A percentile compares a stretch with the other conserved stretches of the same genome.
These are phyloP conservation scores for Nothophoma quercina DNA, from an alignment of 2,329 filamentous ascomycete species.

Conservation along the genomic window DNA sequence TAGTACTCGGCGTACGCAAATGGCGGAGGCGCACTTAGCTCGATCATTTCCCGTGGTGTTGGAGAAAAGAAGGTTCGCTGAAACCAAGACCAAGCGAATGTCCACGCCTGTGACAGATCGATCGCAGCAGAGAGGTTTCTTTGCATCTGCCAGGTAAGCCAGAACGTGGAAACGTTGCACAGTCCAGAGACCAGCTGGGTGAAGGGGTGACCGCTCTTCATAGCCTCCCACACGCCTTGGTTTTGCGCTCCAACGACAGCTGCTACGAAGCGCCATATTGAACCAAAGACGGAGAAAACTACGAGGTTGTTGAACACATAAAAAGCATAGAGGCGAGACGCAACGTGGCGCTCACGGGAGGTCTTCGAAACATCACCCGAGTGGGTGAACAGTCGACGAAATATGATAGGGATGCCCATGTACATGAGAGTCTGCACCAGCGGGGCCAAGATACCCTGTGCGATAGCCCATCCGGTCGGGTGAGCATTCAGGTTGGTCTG, in stretches of 20 bases:
- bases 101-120: conserved; percentile 86
- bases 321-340: conserved; percentile 91
- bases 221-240: conserved; percentile 70
- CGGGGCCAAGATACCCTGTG: conserved; percentile 91
- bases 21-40: conserved; percentile 86
- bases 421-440: conserved; percentile 87
- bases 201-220: conserved; percentile 70
- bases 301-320: conserved; percentile 97
- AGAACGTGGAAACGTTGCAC: conserved; percentile 85
- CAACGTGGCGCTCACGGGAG: conserved; percentile 87
- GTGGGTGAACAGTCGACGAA: conserved; percentile 81
- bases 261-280: conserved; percentile 79
- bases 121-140: conserved; percentile 83
- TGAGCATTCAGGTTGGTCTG: conserved; percentile 68
- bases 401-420: conserved; percentile 84
- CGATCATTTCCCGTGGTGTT: conserved; percentile 89
- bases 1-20: conserved; percentile 98
- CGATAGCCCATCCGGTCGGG: conserved; percentile 77
- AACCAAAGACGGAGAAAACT: conserved; percentile 90
- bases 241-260: conserved; percentile 65
- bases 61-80: conserved; percentile 81
- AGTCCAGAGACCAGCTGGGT: conserved; percentile 73
- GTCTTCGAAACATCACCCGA: conserved; percentile 93
- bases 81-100: conserved; percentile 79
- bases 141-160: conserved; percentile 89